phyloP scores from a whole-genome alignment of 73 alveolate genomes.

The Paramecium tetraurelia region DNA sequence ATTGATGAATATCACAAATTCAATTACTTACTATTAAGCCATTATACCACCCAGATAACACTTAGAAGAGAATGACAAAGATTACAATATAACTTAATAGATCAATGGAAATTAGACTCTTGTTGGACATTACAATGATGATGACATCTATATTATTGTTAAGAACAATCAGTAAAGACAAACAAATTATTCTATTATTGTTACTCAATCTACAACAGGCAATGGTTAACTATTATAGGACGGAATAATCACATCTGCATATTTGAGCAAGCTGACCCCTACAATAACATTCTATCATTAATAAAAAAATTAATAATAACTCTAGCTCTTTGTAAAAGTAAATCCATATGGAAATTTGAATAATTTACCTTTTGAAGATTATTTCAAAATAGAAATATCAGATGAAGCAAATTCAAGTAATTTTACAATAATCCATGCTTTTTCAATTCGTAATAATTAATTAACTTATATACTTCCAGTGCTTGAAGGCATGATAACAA shows the following conservation, averaged over 20 bases:
- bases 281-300: neutral
- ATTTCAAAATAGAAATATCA: neutral
- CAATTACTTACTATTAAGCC: neutral
- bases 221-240: conserved; percentile 5
- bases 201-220: neutral
- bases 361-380: neutral
- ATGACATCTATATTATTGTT: conserved; percentile 7
- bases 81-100: neutral
- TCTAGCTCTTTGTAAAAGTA: neutral
- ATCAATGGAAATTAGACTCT: neutral
- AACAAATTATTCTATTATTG: neutral
- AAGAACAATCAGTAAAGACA: neutral
- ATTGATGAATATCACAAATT: neutral
- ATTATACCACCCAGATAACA: conserved; percentile 35
- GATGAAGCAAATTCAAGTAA: neutral
- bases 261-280: neutral
- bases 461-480: neutral
- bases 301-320: neutral
- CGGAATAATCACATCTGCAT: conserved; percentile 22
- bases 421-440: neutral
- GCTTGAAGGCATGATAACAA: neutral
- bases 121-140: conserved; percentile 29
- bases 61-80: neutral
- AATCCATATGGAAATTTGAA: neutral
- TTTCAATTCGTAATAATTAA: neutral